These are phyloP conservation scores for Somion occarium DNA, from an alignment of 1,284 basidiomycete genomes.

Conservation along the genomic window DNA sequence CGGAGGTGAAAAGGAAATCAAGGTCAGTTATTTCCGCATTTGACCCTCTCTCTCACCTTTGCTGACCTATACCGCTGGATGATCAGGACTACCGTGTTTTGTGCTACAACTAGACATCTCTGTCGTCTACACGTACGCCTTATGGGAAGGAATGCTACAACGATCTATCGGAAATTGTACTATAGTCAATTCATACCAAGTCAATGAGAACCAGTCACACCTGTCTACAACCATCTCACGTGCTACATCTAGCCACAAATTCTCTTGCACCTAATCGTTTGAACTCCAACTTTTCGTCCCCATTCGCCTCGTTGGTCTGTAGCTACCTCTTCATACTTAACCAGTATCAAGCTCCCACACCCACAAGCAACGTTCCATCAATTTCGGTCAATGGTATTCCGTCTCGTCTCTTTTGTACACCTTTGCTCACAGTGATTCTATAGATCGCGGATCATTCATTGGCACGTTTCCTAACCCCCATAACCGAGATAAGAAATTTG, in stretches of 20 bases:
- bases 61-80: conserved; percentile 2
- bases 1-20: conserved; percentile 42
- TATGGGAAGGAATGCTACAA: neutral
- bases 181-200: neutral
- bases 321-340: too few relatives aligned
- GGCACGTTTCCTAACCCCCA: neutral
- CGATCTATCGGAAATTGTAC: neutral
- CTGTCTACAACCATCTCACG: neutral
- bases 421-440: neutral
- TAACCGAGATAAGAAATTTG: neutral
- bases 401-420: neutral
- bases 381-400: too few relatives aligned
- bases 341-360: too few relatives aligned
- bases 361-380: too few relatives aligned
- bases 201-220: neutral
- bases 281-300: too few relatives aligned
- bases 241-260: too few relatives aligned
- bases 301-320: too few relatives aligned
- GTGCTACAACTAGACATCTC: conserved; percentile 29
- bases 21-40: conserved; percentile 26
- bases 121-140: neutral
- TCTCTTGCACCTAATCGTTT: too few relatives aligned
- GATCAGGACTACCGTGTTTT: conserved; percentile 39
- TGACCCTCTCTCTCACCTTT: neutral
- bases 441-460: neutral